These are phyloP conservation scores for Sedum album DNA, from an alignment of 164 flowering plant species.

Conservation along the genomic window DNA sequence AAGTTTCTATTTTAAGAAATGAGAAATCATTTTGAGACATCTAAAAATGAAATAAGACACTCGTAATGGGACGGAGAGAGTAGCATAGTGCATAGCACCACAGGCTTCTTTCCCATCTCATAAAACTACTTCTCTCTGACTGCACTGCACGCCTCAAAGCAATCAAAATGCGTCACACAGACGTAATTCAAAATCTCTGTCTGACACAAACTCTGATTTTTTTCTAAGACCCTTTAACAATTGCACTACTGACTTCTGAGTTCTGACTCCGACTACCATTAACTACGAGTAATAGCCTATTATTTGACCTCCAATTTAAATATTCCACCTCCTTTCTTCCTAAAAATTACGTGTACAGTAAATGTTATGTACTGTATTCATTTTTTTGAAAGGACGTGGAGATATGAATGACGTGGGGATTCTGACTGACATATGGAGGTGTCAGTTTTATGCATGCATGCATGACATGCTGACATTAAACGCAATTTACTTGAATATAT, in stretches of 20 bases:
- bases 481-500: background rate
- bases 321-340: no score
- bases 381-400: background rate
- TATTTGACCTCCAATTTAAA: no score
- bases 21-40: no score
- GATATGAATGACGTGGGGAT: background rate
- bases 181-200: background rate
- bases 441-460: slow-evolving; percentile 1
- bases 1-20: no score
- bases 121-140: background rate
- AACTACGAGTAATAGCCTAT: no score
- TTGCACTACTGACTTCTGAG: no score
- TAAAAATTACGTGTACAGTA: no score
- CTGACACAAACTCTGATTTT: background rate
- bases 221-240: background rate
- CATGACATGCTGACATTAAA: background rate
- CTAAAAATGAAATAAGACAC: no score
- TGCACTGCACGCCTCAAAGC: slow-evolving; percentile 1
- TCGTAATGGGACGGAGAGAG: no score
- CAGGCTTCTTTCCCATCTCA: background rate
- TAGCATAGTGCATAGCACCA: background rate
- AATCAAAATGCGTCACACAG: background rate
- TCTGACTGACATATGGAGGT: background rate
- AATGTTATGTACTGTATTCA: background rate
- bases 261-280: no score